Evolutionary conservation across 2,329 filamentous ascomycete genomes (phyloP).

Genomic region (Fusarium abutilonis): DNA sequence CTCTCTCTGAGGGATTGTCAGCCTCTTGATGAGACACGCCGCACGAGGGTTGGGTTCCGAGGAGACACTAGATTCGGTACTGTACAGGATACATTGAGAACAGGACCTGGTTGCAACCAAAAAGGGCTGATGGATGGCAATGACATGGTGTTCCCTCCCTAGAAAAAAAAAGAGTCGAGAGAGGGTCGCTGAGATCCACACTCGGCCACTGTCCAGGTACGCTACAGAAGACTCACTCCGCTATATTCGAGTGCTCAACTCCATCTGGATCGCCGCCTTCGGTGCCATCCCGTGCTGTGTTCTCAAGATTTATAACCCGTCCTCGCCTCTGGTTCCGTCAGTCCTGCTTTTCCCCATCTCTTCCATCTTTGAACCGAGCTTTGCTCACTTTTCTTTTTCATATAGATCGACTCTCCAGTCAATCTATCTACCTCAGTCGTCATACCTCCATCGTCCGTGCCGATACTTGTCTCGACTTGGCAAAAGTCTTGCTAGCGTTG

Average conservation of each 20-base stretch:
- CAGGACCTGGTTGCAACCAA: slow-evolving; percentile 3
- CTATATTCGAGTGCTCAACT: slow-evolving; percentile 3
- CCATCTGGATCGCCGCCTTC: slow-evolving; percentile 34
- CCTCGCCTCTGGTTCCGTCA: slow-evolving; percentile 29
- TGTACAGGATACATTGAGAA: slow-evolving; percentile 4
- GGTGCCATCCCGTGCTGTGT: slow-evolving; percentile 26
- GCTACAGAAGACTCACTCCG: slow-evolving; percentile 1
- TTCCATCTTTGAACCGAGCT: slow-evolving; percentile 14
- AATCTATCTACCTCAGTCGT: slow-evolving; percentile 28
- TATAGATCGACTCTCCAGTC: slow-evolving; percentile 26
- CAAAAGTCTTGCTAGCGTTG: slow-evolving; percentile 35
- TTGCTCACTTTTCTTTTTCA: slow-evolving; percentile 16
- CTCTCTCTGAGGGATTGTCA: too few species aligned
- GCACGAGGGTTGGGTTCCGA: slow-evolving; percentile 9
- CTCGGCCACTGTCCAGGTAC: slow-evolving; percentile 13
- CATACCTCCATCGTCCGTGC: slow-evolving; percentile 16
- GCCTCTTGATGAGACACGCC: slow-evolving; percentile 1
- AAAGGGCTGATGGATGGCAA: slow-evolving; percentile 22
- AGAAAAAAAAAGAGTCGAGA: too few species aligned
- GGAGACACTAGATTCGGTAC: slow-evolving; percentile 24
- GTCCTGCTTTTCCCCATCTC: slow-evolving; percentile 17
- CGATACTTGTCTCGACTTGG: slow-evolving; percentile 39
- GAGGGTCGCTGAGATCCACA: background rate
- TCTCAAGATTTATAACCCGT: slow-evolving; percentile 40
- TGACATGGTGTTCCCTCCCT: background rate